Conservation (phyloP, 208 protist genomes). For the Acanthamoeba castellanii region DNA sequence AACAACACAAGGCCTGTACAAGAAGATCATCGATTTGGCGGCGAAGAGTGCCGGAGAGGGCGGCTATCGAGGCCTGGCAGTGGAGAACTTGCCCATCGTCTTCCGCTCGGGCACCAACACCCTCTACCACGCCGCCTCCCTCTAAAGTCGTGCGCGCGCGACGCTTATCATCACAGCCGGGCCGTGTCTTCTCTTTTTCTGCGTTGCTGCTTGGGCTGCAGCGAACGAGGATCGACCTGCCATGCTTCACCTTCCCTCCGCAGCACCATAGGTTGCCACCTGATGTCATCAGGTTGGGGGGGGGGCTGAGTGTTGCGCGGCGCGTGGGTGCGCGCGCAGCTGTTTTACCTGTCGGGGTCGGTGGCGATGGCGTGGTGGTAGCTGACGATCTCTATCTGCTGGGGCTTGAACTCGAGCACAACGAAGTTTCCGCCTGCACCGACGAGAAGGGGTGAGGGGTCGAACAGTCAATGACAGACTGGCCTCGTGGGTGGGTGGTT, state of each 20-base stretch:
- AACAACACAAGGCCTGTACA: conserved; percentile 7
- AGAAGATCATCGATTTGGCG: conserved; percentile 61
- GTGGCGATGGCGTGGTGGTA: background rate
- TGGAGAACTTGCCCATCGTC: conserved; percentile 48
- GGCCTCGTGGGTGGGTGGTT: background rate
- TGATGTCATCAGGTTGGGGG: background rate
- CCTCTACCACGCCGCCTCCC: conserved; percentile 28
- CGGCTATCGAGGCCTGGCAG: background rate
- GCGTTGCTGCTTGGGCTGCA: background rate
- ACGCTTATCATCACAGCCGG: background rate
- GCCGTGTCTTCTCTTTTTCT: no score
- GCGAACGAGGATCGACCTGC: background rate
- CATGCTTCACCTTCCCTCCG: background rate
- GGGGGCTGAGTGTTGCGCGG: background rate
- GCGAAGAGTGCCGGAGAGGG: background rate
- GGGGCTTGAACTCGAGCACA: background rate
- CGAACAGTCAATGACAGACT: background rate
- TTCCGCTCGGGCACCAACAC: conserved; percentile 40
- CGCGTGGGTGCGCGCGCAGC: background rate
- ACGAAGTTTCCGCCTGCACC: background rate
- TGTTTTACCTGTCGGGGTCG: background rate
- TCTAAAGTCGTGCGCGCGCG: background rate
- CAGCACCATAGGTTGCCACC: background rate
- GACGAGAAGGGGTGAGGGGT: background rate
- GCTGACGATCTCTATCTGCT: conserved; percentile 13